Base-by-base conservation (phyloP, 306 rosid species). In the Pyrus communis region DNA sequence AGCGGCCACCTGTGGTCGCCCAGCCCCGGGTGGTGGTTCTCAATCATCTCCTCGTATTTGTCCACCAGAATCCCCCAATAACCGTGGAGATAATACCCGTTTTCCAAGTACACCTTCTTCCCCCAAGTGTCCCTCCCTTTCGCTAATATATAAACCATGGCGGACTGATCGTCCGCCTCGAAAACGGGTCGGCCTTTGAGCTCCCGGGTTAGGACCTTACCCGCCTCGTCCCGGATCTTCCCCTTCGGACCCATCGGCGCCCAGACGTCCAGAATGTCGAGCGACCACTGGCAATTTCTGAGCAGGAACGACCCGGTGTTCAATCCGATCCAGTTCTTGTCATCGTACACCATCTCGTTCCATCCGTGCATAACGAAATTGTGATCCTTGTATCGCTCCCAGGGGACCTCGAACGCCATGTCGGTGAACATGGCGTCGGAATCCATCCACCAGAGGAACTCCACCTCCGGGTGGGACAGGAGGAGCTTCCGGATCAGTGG, bases 241-340 rank as follows among this genome's bases (percentile, higher is more conserved):
- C 98, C 98, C 49, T 89, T 91, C 0, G 98, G 98, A 12, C 98
- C 98, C 97, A 93, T 93, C 1, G 98, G 96, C 5, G 98, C 93
- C 98, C 98, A 93, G 11, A 89, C 88, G 42, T 93, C 98, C 4
- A 93, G 96, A 77, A 93, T 70, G 77, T 93, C 97, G 74, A 93
- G 33, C 7, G 98, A 78, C 97, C 98, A 93, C 49, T 91, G 97
- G 14, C 87, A 80, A 35, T 93, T 93, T 75, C 98, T 77, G 23
- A 93, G 71, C 33, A 93, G 72, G 11, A 91, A 93, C 27, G 91
- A 85, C 27, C 98, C 97, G 7, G 96, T 91, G 70, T 93, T 93
- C 85, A 93, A 73, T 22, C 97, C 98, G 77, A 93, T 89, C 98
- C 98, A 93, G 35, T 91, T 84, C 79, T 89, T 89, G 45, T 93